Conservation (phyloP, 495 filamentous ascomycete genomes). For the Talaromyces thailandensis region DNA sequence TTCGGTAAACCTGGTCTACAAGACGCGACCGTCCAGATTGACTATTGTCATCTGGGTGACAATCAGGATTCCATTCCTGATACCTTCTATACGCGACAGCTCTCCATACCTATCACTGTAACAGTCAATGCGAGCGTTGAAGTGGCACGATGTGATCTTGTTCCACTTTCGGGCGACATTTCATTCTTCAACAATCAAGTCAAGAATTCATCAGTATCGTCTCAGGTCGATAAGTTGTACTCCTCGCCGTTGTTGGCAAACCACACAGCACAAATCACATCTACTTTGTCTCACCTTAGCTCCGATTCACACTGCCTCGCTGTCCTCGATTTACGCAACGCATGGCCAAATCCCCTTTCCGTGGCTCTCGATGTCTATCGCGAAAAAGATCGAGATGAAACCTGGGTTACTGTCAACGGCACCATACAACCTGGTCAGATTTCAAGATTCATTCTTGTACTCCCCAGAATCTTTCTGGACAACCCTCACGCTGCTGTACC, state of each 20-base stretch:
- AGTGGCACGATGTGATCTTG: conserved; percentile 64
- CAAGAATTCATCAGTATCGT: neutral
- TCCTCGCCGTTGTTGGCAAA: conserved; percentile 1
- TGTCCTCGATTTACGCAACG: conserved; percentile 77
- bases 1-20: conserved; percentile 78
- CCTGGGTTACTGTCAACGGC: conserved; percentile 41
- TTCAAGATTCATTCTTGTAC: conserved; percentile 63
- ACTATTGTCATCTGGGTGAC: conserved; percentile 66
- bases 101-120: conserved; percentile 72
- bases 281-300: conserved; percentile 32
- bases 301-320: conserved; percentile 56
- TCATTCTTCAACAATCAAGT: conserved; percentile 35
- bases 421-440: conserved; percentile 71
- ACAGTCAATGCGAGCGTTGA: conserved; percentile 90
- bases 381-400: conserved; percentile 9
- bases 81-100: conserved; percentile 74
- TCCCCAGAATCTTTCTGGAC: conserved; percentile 66
- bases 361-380: conserved; percentile 17
- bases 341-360: conserved; percentile 69
- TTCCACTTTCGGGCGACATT: conserved; percentile 56
- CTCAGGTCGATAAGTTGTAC: neutral
- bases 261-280: conserved; percentile 26
- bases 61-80: conserved; percentile 54
- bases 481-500: conserved; percentile 74
- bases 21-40: conserved; percentile 71